Conservation (phyloP, 1,284 basidiomycete genomes). For the Puccinia triticina region DNA sequence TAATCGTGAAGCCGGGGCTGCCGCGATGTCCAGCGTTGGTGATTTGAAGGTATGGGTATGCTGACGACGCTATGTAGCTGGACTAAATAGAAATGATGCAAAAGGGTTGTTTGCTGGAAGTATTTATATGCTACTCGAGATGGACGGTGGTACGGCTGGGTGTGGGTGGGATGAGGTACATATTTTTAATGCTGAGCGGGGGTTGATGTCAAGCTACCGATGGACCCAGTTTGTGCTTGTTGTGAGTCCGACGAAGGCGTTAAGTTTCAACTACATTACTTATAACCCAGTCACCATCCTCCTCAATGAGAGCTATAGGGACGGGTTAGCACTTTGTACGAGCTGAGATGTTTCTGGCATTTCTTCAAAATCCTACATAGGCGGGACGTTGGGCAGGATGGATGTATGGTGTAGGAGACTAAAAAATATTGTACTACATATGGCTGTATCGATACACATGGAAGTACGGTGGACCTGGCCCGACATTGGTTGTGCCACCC, state of each 20-base stretch:
- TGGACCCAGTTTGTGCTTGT: too few species aligned
- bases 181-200: too few species aligned
- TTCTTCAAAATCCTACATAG: not conserved
- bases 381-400: not conserved
- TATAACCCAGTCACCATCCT: constrained; percentile 12
- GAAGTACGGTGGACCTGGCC: not conserved
- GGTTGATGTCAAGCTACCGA: not conserved
- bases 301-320: not conserved
- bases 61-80: not conserved
- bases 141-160: not conserved
- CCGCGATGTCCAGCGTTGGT: not conserved
- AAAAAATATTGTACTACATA: not conserved
- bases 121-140: not conserved
- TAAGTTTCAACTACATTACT: not conserved
- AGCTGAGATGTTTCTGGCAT: not conserved
- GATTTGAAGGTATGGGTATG: not conserved
- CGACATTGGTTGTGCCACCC: not conserved
- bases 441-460: not conserved
- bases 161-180: not conserved
- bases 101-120: not conserved
- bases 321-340: not conserved
- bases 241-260: too few species aligned
- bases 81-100: not conserved
- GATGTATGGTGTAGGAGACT: not conserved
- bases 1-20: not conserved